Evolutionary conservation across 2,329 filamentous ascomycete species (phyloP).

Genomic region (Akanthomyces uredinophilus): DNA sequence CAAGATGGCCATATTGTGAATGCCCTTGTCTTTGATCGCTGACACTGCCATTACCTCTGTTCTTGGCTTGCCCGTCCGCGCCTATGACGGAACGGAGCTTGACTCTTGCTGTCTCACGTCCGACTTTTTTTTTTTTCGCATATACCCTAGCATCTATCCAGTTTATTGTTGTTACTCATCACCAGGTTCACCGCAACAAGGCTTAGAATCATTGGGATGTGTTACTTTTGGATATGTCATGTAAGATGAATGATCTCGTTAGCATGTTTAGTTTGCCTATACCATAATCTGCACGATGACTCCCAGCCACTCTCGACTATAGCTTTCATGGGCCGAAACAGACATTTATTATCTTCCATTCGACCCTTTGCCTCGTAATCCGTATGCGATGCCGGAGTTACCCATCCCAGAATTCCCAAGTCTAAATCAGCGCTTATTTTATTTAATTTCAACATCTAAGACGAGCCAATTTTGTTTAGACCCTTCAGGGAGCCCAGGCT

Average conservation of each 20-base stretch:
- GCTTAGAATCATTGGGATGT: neutral
- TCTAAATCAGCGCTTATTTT: slow-evolving; percentile 14
- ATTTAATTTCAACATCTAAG: slow-evolving; percentile 12
- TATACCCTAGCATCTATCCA: slow-evolving; percentile 9
- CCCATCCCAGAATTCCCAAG: neutral
- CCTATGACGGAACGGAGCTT: neutral
- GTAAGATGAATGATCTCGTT: neutral
- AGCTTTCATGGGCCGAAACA: neutral
- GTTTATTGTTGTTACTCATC: neutral
- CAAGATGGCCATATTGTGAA: slow-evolving; percentile 70
- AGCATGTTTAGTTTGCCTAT: neutral
- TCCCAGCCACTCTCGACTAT: neutral
- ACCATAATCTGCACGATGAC: neutral
- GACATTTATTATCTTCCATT: slow-evolving; percentile 2
- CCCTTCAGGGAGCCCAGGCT: slow-evolving; percentile 94
- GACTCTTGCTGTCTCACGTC: slow-evolving; percentile 10
- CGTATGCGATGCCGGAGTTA: slow-evolving; percentile 1
- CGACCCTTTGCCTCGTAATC: neutral
- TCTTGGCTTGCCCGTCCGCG: neutral
- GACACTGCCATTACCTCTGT: slow-evolving; percentile 17
- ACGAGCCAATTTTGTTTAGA: slow-evolving; percentile 69
- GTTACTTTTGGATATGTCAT: neutral
- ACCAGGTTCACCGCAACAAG: neutral
- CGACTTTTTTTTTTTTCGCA: neutral
- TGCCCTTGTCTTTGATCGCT: slow-evolving; percentile 60